These are phyloP conservation scores for Saccharata proteae DNA, from an alignment of 2,329 filamentous ascomycete species.

Conservation along the genomic window DNA sequence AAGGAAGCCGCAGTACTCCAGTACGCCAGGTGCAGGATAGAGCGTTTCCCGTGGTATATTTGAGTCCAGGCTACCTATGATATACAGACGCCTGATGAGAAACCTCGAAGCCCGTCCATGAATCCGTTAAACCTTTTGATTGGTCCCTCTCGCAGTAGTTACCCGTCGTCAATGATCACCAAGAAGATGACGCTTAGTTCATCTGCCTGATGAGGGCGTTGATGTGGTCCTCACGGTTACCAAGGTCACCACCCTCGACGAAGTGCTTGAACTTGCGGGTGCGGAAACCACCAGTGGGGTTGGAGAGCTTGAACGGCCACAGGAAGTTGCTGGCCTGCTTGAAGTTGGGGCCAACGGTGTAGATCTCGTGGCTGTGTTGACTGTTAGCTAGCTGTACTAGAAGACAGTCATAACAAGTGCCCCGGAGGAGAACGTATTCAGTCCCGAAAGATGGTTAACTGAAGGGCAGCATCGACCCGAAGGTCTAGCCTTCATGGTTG, in stretches of 20 bases:
- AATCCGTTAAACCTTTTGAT: slow-evolving; percentile 9
- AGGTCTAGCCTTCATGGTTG: slow-evolving; percentile 81
- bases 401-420: too few relatives aligned
- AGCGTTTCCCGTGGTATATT: slow-evolving; percentile 11
- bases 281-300: slow-evolving; percentile 94
- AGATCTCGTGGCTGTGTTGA: slow-evolving; percentile 99
- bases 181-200: slow-evolving; percentile 54
- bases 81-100: slow-evolving; percentile 5
- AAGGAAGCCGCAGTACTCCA: neutral
- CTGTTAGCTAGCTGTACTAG: too few relatives aligned
- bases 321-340: slow-evolving; percentile 99
- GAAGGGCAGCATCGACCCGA: slow-evolving; percentile 90
- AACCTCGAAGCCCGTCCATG: slow-evolving; percentile 9
- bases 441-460: slow-evolving; percentile 99
- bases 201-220: slow-evolving; percentile 93
- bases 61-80: slow-evolving; percentile 10
- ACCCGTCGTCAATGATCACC: slow-evolving; percentile 5
- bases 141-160: too few relatives aligned
- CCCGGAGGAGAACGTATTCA: slow-evolving; percentile 44
- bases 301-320: slow-evolving; percentile 99
- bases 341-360: slow-evolving; percentile 93
- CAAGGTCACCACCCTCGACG: slow-evolving; percentile 95
- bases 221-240: slow-evolving; percentile 98
- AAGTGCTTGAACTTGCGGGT: slow-evolving; percentile 98
- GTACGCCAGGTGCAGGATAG: neutral